phyloP scores from a whole-genome alignment of 768 basidiomycete genomes.

The Russula sp. region DNA sequence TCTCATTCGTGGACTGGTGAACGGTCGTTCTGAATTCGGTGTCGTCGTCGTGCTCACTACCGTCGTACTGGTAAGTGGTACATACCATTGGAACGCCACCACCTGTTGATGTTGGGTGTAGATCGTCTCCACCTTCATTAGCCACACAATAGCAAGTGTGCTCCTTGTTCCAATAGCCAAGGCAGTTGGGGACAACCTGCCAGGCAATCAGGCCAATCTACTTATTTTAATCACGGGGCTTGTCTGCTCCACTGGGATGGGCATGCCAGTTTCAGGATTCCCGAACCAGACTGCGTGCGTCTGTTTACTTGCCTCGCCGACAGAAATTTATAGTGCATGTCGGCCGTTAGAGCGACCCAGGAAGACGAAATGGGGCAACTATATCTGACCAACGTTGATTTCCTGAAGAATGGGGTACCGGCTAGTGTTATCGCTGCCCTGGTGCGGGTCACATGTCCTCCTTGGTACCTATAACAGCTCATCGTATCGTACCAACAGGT shows the following conservation, averaged over 20 bases:
- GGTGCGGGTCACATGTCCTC: constrained; percentile 39
- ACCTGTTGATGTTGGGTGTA: constrained; percentile 27
- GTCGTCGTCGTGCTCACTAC: constrained; percentile 58
- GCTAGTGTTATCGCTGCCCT: constrained; percentile 86
- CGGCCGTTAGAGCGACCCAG: constrained; percentile 63
- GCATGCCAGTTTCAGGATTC: constrained; percentile 98
- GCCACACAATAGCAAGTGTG: constrained; percentile 94
- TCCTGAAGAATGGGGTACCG: constrained; percentile 90
- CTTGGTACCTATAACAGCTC: constrained; percentile 5
- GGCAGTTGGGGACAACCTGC: constrained; percentile 76
- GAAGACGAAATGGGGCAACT: constrained; percentile 91
- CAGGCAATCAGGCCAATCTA: constrained; percentile 63
- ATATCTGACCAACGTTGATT: constrained; percentile 82
- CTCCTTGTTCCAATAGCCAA: constrained; percentile 95
- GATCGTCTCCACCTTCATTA: constrained; percentile 92
- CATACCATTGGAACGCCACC: not conserved
- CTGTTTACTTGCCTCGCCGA: not conserved
- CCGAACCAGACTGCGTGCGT: constrained; percentile 95
- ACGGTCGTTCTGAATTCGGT: constrained; percentile 56
- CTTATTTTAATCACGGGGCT: constrained; percentile 91
- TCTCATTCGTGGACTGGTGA: constrained; percentile 51
- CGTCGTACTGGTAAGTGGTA: constrained; percentile 30
- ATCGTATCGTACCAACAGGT: constrained; percentile 43
- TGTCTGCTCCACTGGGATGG: constrained; percentile 95
- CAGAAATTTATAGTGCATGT: not conserved